Percentiles rank a stretch among this genome's conserved stretches.
phyloP scores from a whole-genome alignment of 2,329 filamentous ascomycete genomes.

The Sclerotinia minor region DNA sequence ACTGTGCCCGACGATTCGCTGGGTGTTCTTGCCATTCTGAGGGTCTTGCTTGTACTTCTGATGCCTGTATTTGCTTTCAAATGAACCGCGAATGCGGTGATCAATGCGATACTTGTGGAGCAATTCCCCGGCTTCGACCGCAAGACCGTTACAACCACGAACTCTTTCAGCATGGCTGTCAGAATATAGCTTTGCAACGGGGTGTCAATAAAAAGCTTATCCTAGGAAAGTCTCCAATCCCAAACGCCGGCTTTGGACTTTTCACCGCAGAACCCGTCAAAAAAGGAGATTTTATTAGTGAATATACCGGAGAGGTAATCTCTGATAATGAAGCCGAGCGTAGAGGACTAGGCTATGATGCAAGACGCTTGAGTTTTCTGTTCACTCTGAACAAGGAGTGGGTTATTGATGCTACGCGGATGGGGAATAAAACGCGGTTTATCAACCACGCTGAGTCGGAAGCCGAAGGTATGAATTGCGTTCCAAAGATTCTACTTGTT shows the following conservation, averaged over 20 bases:
- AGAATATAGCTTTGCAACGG: slow-evolving; percentile 72
- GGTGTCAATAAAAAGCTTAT: slow-evolving; percentile 64
- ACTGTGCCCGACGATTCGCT: slow-evolving; percentile 65
- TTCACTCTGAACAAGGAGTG: slow-evolving; percentile 53
- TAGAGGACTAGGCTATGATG: slow-evolving; percentile 42
- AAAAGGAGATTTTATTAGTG: slow-evolving; percentile 71
- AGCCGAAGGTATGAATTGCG: slow-evolving; percentile 61
- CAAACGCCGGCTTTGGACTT: slow-evolving; percentile 70
- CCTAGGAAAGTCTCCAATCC: slow-evolving; percentile 68
- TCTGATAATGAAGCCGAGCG: slow-evolving; percentile 38
- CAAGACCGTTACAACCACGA: slow-evolving; percentile 61
- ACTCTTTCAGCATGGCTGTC: slow-evolving; percentile 61
- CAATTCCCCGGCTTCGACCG: slow-evolving; percentile 66
- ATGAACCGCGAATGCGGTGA: slow-evolving; percentile 80
- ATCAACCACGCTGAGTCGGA: slow-evolving; percentile 74
- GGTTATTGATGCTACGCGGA: slow-evolving; percentile 69
- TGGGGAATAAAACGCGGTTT: slow-evolving; percentile 79
- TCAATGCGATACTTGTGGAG: slow-evolving; percentile 70
- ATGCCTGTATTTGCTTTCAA: slow-evolving; percentile 69
- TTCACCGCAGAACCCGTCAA: slow-evolving; percentile 53
- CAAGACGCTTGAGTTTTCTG: slow-evolving; percentile 47
- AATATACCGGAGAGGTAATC: slow-evolving; percentile 79
- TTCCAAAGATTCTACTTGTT: slow-evolving; percentile 68
- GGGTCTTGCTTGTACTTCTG: slow-evolving; percentile 59
- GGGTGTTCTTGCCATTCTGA: slow-evolving; percentile 63